These are phyloP conservation scores for Camptophora hylomeconis DNA, from an alignment of 2,329 filamentous ascomycete species.

Conservation along the genomic window DNA sequence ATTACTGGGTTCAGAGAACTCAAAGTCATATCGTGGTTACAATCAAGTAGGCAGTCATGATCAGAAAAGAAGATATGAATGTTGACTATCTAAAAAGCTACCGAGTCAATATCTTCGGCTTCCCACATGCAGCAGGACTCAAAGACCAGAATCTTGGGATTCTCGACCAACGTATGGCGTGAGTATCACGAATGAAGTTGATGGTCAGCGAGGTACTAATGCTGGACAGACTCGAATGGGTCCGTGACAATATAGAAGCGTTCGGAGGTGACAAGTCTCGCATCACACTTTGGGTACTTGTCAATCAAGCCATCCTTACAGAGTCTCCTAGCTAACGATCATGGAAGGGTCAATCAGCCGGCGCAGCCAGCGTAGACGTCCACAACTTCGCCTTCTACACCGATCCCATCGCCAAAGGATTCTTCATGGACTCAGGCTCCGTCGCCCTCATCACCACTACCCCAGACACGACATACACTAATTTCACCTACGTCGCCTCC, in stretches of 20 bases:
- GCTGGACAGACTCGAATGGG: slow-evolving; percentile 39
- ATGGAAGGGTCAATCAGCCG: slow-evolving; percentile 23
- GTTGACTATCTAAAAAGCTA: too few species aligned
- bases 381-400: slow-evolving; percentile 17
- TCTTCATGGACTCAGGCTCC: slow-evolving; percentile 13
- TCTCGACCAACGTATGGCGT: slow-evolving; percentile 39
- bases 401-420: slow-evolving; percentile 15
- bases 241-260: slow-evolving; percentile 34
- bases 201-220: too few species aligned
- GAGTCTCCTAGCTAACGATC: slow-evolving; percentile 15
- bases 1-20: slow-evolving; percentile 26
- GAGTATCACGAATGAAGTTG: too few species aligned
- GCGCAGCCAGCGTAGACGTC: slow-evolving; percentile 3
- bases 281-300: slow-evolving; percentile 37
- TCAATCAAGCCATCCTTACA: slow-evolving; percentile 21
- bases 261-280: slow-evolving; percentile 38
- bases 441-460: slow-evolving; percentile 6
- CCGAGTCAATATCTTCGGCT: slow-evolving; percentile 31
- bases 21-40: slow-evolving; percentile 30
- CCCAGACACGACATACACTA: slow-evolving; percentile 12
- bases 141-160: slow-evolving; percentile 35
- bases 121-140: slow-evolving; percentile 23
- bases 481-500: slow-evolving; percentile 21
- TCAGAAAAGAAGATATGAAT: too few species aligned
- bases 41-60: slow-evolving; percentile 21